Evolutionary conservation across 352 stramenopile species (phyloP).

Genomic region (Globisporangium mamillatum): DNA sequence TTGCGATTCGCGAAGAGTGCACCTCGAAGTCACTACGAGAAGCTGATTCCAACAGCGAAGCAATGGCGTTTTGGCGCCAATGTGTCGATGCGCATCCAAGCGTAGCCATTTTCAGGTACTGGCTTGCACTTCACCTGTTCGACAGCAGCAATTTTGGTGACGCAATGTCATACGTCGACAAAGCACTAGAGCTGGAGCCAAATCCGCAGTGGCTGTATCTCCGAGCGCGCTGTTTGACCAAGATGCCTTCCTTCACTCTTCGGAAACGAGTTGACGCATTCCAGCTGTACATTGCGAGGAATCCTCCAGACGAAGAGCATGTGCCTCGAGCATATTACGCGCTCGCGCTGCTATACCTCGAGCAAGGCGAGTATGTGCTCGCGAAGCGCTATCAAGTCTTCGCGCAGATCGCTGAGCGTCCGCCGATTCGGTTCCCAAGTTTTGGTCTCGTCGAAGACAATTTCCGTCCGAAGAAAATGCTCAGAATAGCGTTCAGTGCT

Average conservation of each 20-base stretch:
- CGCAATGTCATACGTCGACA: not conserved
- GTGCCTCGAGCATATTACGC: conserved; percentile 12
- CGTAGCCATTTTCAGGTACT: conserved; percentile 12
- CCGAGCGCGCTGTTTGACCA: conserved; percentile 4
- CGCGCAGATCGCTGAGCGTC: conserved; percentile 5
- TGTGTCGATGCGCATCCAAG: conserved; percentile 1
- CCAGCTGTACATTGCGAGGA: conserved; percentile 2
- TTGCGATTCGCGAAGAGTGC: conserved; percentile 1
- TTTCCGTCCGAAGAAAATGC: conserved; percentile 5
- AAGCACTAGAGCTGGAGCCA: conserved; percentile 6
- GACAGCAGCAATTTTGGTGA: not conserved
- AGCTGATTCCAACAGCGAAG: not conserved
- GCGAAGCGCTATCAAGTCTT: conserved; percentile 10
- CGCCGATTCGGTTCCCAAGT: conserved; percentile 1
- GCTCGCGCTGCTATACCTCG: conserved; percentile 6
- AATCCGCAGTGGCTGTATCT: conserved; percentile 14
- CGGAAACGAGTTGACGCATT: conserved; percentile 5
- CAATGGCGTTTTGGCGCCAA: conserved; percentile 1
- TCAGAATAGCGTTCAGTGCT: conserved; percentile 7
- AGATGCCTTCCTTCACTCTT: not conserved
- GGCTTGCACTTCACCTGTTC: not conserved
- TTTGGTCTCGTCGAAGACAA: not conserved
- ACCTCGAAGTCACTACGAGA: not conserved
- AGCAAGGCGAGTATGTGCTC: conserved; percentile 10
- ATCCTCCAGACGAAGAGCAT: conserved; percentile 5